Base-by-base conservation (phyloP, 2,329 filamentous ascomycete species). In the Alternaria brassicae region DNA sequence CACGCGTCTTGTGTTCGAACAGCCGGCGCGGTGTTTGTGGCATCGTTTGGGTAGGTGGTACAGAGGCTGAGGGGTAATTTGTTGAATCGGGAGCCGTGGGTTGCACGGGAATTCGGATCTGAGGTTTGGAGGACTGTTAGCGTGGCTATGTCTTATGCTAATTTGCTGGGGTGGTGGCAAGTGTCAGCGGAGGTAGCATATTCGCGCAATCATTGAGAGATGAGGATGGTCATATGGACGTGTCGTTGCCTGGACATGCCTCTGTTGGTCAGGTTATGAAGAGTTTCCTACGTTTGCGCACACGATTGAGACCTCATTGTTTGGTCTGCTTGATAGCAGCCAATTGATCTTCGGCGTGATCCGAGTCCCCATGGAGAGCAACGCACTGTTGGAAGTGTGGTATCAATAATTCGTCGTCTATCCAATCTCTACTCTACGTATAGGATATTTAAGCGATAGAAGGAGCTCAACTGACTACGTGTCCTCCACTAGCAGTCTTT, bases 401-500 rank as follows among this genome's bases (percentile, higher is more conserved):
- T 42, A 53, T 53, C 39, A 36, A 42, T 42, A 34, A 15, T 28
- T 53, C 17, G 17, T n/a, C 49, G 36, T 25, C 44, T 41, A 32
- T 41, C 25, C 17, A 52, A 45, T 36, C 28, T 39, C 17, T 28
- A 48, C 51, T 53, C 19, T 27, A 44, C n/a, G 27, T 27, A 17
- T n/a, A 37, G 34, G 6, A 44, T 44, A 25, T 36, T 13, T n/a
- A 15, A 39, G 19, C 36, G 21, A 34, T 37, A 9, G 4, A 23
- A 27, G 2, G 12, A 23, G n/a, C 42, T 53, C 40, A 56, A 36
- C 36, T 37, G 37, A 21, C 28, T 3, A 41, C 27, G 6, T 49
- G 42, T 0, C 28, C 44, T 2, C 28, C n/a, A 17, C 23, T 55
- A 9, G 51, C 36, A 21, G 37, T 71, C 61, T 76, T 62, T 51